phyloP scores from a whole-genome alignment of 2,329 filamentous ascomycete genomes.

The Geosmithia putterillii region DNA sequence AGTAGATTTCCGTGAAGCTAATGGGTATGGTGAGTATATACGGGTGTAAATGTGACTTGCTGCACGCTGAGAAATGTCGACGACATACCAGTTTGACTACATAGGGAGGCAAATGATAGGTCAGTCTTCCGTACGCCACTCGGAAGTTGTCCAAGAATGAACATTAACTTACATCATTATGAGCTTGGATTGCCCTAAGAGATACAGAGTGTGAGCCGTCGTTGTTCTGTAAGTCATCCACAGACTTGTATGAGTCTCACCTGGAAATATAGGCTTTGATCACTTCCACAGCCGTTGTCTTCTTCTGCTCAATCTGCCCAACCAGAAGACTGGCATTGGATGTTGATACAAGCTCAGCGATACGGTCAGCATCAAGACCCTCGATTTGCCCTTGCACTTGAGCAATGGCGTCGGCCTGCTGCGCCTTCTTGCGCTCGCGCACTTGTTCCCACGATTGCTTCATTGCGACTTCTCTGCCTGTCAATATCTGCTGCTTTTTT shows the following conservation, averaged over 20 bases:
- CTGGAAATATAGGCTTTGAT: not conserved
- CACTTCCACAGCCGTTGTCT: not conserved
- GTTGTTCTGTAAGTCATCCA: not conserved
- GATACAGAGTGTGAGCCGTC: not conserved
- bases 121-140: not conserved
- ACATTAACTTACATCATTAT: not conserved
- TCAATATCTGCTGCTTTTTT: not conserved
- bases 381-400: not conserved
- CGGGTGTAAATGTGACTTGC: not conserved
- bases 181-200: not conserved
- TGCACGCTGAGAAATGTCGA: not conserved
- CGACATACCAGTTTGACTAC: not conserved
- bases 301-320: not conserved
- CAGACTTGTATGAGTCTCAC: not conserved
- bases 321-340: not conserved
- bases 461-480: not conserved
- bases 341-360: not conserved
- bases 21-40: not conserved
- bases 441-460: not conserved
- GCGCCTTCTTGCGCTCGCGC: not conserved
- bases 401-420: not conserved
- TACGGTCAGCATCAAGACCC: not conserved
- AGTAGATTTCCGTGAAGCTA: slow-evolving; percentile 2
- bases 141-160: not conserved
- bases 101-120: not conserved